Base-by-base conservation (phyloP, 202 grass and related monocot species). In the Hordeum pubiflorum region DNA sequence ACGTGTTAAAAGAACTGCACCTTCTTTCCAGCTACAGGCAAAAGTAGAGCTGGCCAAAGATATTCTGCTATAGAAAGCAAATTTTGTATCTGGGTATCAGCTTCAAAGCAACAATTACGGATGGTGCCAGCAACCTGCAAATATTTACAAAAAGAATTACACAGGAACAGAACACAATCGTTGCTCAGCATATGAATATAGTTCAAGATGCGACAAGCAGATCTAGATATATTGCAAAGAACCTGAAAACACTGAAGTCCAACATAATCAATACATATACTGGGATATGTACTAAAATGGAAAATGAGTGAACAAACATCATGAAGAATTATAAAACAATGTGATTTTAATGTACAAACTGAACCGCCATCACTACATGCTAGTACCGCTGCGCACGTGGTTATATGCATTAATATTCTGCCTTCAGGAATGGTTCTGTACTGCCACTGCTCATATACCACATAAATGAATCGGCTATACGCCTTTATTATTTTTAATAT, bases 101-200 rank as follows among this genome's bases (percentile, higher is more conserved):
- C 88, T 84, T 98, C 95, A 80, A 98, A 98, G 84, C 88, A 98
- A 88, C 92, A 98, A 64, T 94, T 97, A 55, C 86, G 90, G 56
- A 98, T 89, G 41, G 95, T 93, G 74, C 95, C 88, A 59, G 88
- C 86, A 75, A 94, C 92, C 95, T 98, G 66, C 23, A 76, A 75
- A 75, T 60, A 76, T 59, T 67, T 6, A 82, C 22, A 48, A 14
- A 40, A 55, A 12, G 55, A 79, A 64, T 44, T 60, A 21, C 14
- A 18, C 0, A 76, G 13, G 67, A 62, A 56, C 52, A 73, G 0
- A 55, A 82, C 43, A 75, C 8, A 55, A 20, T 63, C 5, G 13
- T n/a, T 33, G 32, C 18, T 43, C n/a, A 64, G 14, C 20, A 33
- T 10, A 24, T 23, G 37, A 63, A 37, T 37, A 40, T 18, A 64